phyloP scores from a whole-genome alignment of 2,329 filamentous ascomycete genomes.

The Talaromyces sp. region DNA sequence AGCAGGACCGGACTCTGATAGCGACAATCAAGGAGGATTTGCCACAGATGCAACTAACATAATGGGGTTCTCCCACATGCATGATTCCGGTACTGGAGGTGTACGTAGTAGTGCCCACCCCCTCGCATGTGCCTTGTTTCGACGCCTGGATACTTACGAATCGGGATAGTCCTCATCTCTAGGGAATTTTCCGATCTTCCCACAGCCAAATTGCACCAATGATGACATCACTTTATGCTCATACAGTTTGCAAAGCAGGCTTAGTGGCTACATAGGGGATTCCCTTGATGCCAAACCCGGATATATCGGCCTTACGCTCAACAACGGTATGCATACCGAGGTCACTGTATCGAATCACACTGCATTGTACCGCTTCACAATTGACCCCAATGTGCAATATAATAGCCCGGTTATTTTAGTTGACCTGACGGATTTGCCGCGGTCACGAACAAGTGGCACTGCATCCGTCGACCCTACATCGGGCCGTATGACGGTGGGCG shows the following conservation, averaged over 20 bases:
- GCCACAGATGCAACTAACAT: slow-evolving; percentile 46
- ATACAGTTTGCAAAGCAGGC: slow-evolving; percentile 52
- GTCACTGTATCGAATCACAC: slow-evolving; percentile 64
- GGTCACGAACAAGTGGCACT: slow-evolving; percentile 55
- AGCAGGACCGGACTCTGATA: slow-evolving; percentile 49
- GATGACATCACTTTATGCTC: slow-evolving; percentile 59
- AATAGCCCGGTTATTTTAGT: slow-evolving; percentile 53
- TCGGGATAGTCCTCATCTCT: slow-evolving; percentile 50
- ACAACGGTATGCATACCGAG: slow-evolving; percentile 55
- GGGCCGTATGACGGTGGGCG: slow-evolving; percentile 60
- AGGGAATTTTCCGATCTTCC: slow-evolving; percentile 69
- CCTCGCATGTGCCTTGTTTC: background rate
- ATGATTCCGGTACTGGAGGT: slow-evolving; percentile 49
- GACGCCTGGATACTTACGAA: slow-evolving; percentile 3
- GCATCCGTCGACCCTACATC: slow-evolving; percentile 51
- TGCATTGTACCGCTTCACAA: slow-evolving; percentile 62
- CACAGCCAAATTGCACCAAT: slow-evolving; percentile 56
- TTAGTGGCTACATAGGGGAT: slow-evolving; percentile 43
- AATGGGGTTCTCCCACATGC: slow-evolving; percentile 49
- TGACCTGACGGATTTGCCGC: slow-evolving; percentile 59
- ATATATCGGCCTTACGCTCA: slow-evolving; percentile 58
- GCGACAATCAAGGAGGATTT: slow-evolving; percentile 54
- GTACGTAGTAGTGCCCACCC: slow-evolving; percentile 18
- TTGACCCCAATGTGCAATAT: slow-evolving; percentile 38
- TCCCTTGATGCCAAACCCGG: slow-evolving; percentile 57